phyloP scores from a whole-genome alignment of 441 rosid species.

The Populus hybrid region DNA sequence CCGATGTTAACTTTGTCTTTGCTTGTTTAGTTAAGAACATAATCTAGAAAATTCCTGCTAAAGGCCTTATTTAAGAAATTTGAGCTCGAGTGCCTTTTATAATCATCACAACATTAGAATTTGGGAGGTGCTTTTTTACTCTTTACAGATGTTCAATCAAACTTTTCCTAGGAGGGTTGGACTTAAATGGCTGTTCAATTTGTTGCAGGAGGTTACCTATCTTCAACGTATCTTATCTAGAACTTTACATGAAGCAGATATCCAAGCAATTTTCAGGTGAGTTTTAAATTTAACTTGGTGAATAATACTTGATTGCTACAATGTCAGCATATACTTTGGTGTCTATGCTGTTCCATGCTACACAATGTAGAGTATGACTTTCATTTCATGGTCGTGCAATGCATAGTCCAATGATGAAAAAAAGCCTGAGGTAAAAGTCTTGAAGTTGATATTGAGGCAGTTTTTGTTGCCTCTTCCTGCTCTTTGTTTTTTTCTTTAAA shows the following conservation, averaged over 20 bases:
- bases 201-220: constrained; percentile 83
- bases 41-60: background rate
- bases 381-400: background rate
- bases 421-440: background rate
- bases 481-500: too few relatives aligned
- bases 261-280: constrained; percentile 91
- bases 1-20: background rate
- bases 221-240: constrained; percentile 92
- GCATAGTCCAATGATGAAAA: background rate
- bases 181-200: constrained; percentile 21
- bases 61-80: constrained; percentile 17
- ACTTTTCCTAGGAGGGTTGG: background rate
- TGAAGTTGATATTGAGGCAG: background rate
- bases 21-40: background rate
- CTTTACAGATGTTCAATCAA: constrained; percentile 35
- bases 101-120: background rate
- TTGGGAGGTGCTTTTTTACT: background rate
- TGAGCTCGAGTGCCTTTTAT: background rate
- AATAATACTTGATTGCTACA: background rate
- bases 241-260: constrained; percentile 88
- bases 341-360: background rate
- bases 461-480: background rate
- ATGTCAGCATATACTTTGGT: background rate
- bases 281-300: constrained; percentile 2
- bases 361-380: background rate